Conservation (phyloP, 306 rosid genomes). For the Cicer pinnatifidum region DNA sequence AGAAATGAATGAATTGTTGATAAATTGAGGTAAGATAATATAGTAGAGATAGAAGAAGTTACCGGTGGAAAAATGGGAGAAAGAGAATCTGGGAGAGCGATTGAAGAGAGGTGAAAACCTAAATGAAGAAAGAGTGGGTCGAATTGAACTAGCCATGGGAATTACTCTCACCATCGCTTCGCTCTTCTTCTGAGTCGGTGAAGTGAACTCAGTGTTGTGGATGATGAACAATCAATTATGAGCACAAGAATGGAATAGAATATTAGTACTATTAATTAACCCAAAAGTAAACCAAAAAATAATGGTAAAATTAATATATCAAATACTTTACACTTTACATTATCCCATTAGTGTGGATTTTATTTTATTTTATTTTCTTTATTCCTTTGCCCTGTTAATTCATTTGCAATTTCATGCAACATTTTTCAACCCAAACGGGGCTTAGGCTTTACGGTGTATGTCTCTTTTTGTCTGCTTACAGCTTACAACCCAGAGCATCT, state of each 20-base stretch:
- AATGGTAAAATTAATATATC: neutral
- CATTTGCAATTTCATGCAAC: too few relatives aligned
- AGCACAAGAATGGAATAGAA: conserved; percentile 4
- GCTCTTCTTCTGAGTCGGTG: neutral
- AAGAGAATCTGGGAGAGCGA: conserved; percentile 53
- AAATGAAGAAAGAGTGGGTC: conserved; percentile 76
- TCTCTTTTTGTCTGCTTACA: too few relatives aligned
- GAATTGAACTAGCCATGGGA: conserved; percentile 79
- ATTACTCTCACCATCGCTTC: conserved; percentile 41
- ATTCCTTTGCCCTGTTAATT: too few relatives aligned
- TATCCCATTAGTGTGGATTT: neutral
- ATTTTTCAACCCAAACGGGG: too few relatives aligned
- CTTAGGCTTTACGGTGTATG: too few relatives aligned
- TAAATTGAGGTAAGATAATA: neutral
- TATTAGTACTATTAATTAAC: neutral
- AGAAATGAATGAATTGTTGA: neutral
- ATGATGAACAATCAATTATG: neutral
- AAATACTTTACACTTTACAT: neutral
- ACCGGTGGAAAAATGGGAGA: conserved; percentile 55
- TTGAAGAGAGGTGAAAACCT: conserved; percentile 54
- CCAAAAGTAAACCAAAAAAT: neutral
- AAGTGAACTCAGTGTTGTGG: neutral
- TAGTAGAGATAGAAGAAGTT: neutral
- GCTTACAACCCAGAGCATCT: too few relatives aligned
- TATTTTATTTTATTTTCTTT: neutral